These are phyloP conservation scores for Thielaviopsis musarum DNA, from an alignment of 2,329 filamentous ascomycete species.

Conservation along the genomic window DNA sequence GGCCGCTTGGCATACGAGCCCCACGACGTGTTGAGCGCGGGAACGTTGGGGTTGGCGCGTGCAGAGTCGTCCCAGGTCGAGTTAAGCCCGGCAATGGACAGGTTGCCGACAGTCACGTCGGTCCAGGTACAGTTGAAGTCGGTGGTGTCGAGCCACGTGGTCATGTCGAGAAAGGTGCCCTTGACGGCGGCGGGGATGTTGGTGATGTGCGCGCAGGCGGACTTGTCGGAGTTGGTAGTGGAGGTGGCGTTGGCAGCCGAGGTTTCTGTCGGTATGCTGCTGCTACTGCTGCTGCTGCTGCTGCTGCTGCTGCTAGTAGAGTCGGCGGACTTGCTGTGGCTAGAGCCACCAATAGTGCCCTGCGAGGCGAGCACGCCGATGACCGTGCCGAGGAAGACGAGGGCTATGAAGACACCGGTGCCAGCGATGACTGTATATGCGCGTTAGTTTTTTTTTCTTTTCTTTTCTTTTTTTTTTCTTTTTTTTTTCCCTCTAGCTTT, in stretches of 20 bases:
- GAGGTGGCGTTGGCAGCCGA: neutral
- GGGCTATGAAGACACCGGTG: neutral
- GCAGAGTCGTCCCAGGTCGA: conserved; percentile 51
- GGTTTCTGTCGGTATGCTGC: neutral
- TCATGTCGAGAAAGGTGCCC: conserved; percentile 51
- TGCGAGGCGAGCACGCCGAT: conserved; percentile 10
- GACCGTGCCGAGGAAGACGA: conserved; percentile 3
- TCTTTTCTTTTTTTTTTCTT: neutral
- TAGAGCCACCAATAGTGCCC: conserved; percentile 3
- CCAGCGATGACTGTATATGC: neutral
- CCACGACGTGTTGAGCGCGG: conserved; percentile 43
- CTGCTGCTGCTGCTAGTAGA: neutral
- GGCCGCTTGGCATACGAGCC: conserved; percentile 45
- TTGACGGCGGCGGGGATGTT: conserved; percentile 34
- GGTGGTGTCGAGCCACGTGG: conserved; percentile 53
- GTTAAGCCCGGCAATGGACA: conserved; percentile 55
- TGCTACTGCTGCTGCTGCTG: neutral
- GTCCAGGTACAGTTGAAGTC: conserved; percentile 66
- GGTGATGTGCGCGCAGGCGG: conserved; percentile 3
- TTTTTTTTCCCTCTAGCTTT: too few species aligned
- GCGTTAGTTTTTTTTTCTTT: neutral
- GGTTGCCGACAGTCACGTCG: conserved; percentile 44
- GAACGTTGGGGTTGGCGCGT: conserved; percentile 46
- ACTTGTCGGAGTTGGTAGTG: neutral
- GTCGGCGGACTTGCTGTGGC: conserved; percentile 3